Conservation (phyloP, 1,284 basidiomycete genomes). For the Ganoderma lingzhi region DNA sequence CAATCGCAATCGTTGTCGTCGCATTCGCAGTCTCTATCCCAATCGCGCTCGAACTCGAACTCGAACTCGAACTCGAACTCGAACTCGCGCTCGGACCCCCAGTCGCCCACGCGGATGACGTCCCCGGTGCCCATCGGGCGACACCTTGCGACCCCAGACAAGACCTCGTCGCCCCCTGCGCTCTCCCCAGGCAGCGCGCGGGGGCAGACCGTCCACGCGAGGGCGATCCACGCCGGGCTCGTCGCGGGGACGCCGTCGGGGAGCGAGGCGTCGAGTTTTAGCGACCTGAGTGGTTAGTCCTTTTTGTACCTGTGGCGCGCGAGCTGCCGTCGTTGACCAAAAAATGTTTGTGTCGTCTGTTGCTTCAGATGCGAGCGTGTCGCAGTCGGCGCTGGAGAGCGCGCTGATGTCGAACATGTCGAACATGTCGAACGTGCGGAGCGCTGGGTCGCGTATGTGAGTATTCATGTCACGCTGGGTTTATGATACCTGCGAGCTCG, state of each 20-base stretch:
- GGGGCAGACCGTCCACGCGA: conserved; percentile 45
- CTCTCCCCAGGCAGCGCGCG: conserved; percentile 60
- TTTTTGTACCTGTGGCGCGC: not conserved
- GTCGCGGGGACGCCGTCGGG: conserved; percentile 53
- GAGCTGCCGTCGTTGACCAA: not conserved
- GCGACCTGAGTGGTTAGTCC: conserved; percentile 78
- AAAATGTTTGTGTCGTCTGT: no score
- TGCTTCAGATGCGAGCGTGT: conserved; percentile 68
- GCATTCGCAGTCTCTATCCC: conserved; percentile 32
- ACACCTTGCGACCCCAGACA: conserved; percentile 56
- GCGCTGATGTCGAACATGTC: conserved; percentile 68
- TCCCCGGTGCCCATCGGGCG: conserved; percentile 53
- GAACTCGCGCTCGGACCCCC: conserved; percentile 23
- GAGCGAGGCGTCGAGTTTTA: conserved; percentile 82
- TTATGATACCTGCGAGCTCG: no score
- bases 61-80: conserved; percentile 20
- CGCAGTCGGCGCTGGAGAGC: conserved; percentile 77
- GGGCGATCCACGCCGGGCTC: conserved; percentile 45
- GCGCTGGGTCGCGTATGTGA: conserved; percentile 34
- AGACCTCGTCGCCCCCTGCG: conserved; percentile 67
- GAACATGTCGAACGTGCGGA: conserved; percentile 60
- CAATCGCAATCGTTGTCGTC: conserved; percentile 23
- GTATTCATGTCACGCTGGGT: conserved; percentile 8
- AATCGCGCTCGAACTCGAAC: conserved; percentile 37
- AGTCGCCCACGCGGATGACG: conserved; percentile 26